Base-by-base conservation (phyloP, 257 asterid species). In the Penstemon barbatus region DNA sequence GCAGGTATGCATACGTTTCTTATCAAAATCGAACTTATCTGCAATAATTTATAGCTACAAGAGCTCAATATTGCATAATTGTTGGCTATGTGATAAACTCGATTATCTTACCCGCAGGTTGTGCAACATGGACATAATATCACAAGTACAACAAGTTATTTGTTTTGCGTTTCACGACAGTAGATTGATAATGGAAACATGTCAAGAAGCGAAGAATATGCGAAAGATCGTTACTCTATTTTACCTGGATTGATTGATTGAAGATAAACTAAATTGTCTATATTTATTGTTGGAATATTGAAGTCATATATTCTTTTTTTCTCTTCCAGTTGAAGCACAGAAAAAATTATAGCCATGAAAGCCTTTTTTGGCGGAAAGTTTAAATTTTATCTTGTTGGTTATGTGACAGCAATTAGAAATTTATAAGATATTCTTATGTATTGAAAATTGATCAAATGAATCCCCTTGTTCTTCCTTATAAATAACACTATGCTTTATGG, bases 81-180 rank as follows among this genome's bases (percentile, higher is more conserved):
- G 2, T 25, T 25, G 33, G 33, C 33, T 25, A 25, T 25, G 33
- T 25, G 33, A 25, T 25, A 25, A n/a, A 61, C 42, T 37, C 25
- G 72, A 50, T 33, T 58, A 12, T 43, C 68, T 19, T 50, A n/a
- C 41, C 66, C 74, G 89, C 87, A 93, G 97, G 91, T 73, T 93
- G 68, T 93, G 99, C 77, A 93, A 93, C 89, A 87, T 90, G 99
- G 97, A 93, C 87, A 93, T 93, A 74, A 88, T 93, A 73, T 88
- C 96, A 1, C 95, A 90, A 74, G 99, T 93, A 71, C 96, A 93
- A 81, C 99, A 93, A 77, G 96, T 93, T 41, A 93, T 90, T 57
- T 93, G 97, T 78, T 93, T 93, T 52, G 99, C 99, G 56, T 93
- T 93, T 69, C 99, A 93, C 69, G 97, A 93, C 78, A 93, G 99